Percentiles rank a stretch among this genome's conserved stretches.
Conservation (phyloP, 768 basidiomycete species). For the Rhodotorula babjevae region DNA sequence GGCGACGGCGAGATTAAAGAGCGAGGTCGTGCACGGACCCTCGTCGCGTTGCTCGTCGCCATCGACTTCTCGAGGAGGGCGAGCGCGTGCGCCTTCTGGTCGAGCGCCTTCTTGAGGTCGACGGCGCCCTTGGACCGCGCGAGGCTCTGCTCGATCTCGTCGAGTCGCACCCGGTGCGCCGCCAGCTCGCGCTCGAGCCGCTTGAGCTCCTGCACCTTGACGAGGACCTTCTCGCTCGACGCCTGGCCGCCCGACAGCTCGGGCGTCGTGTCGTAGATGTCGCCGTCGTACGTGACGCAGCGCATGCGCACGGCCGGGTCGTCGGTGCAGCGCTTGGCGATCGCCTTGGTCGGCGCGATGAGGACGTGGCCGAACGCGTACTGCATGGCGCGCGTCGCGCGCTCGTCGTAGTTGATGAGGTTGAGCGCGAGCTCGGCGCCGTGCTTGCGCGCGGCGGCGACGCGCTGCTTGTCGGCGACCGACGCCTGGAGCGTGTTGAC, state of each 20-base stretch:
- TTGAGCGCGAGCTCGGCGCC: conserved; percentile 83
- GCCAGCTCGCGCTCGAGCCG: conserved; percentile 61
- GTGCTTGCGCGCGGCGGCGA: conserved; percentile 85
- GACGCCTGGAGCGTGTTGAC: conserved; percentile 20
- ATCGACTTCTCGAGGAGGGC: conserved; percentile 75
- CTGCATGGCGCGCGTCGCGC: conserved; percentile 80
- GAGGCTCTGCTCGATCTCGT: conserved; percentile 58
- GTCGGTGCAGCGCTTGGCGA: conserved; percentile 86
- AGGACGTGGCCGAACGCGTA: conserved; percentile 91
- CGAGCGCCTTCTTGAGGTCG: conserved; percentile 61
- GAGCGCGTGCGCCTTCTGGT: conserved; percentile 85
- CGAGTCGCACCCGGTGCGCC: conserved; percentile 54
- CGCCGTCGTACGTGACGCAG: conserved; percentile 89
- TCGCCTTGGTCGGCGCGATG: conserved; percentile 79
- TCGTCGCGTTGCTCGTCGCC: conserved; percentile 78
- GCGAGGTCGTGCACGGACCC: conserved; percentile 55
- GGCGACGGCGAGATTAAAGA: background rate
- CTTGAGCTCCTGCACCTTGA: conserved; percentile 77
- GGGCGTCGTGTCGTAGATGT: conserved; percentile 93
- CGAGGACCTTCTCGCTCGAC: conserved; percentile 59
- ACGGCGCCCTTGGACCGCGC: conserved; percentile 49
- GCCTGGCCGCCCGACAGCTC: conserved; percentile 87
- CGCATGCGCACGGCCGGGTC: conserved; percentile 60
- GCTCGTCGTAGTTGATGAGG: conserved; percentile 72
- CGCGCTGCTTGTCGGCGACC: conserved; percentile 21